Base-by-base conservation (phyloP, 805 yeast genomes). In the Zygosaccharomyces bailii region DNA sequence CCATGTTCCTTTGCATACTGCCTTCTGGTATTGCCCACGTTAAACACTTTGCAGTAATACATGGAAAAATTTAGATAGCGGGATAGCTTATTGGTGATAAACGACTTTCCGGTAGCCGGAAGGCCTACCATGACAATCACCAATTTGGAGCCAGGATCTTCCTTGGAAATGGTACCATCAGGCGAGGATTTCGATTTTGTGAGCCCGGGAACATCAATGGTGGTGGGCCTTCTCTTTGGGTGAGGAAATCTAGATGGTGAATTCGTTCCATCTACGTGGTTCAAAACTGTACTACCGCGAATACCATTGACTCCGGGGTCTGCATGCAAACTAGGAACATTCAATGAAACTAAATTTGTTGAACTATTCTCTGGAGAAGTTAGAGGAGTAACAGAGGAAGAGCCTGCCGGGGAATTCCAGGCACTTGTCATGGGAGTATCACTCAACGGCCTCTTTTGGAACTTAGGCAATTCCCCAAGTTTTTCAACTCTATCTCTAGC, bases 61-160 rank as follows among this genome's bases (percentile, higher is more conserved):
- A 90, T 96, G 31, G 89, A 77, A 95, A 96, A 91, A 67, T 91
- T 91, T 61, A 91, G 71, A 66, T 87, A 93, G 48, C 98, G 70
- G 1, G 95, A 86, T 38, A 91, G 72, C 61, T 93, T 91, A 65
- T 89, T 91, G 42, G 97, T 88, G 50, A 91, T 80, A 62, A 90
- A 93, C 1, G 95, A 85, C 64, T 91, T 91, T 2, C 99, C 99
- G 43, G 97, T 73, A 0, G 97, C 97, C 0, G 98, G 98, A 10
- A 84, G 65, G 0, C 99, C 99, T 11, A 91, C 96, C 98, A 91
- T 91, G 14, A 93, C 95, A 47, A 91, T 87, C 11, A 91, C 95
- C 42, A 91, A 73, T 59, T 88, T 85, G 10, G 89, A 79, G 1
- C 88, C 91, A 4, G 85, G 81, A 58, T 88, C 96, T 29, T 63